These are phyloP conservation scores for Leucocoprinus sp. DNA, from an alignment of 768 basidiomycete species.

Conservation along the genomic window DNA sequence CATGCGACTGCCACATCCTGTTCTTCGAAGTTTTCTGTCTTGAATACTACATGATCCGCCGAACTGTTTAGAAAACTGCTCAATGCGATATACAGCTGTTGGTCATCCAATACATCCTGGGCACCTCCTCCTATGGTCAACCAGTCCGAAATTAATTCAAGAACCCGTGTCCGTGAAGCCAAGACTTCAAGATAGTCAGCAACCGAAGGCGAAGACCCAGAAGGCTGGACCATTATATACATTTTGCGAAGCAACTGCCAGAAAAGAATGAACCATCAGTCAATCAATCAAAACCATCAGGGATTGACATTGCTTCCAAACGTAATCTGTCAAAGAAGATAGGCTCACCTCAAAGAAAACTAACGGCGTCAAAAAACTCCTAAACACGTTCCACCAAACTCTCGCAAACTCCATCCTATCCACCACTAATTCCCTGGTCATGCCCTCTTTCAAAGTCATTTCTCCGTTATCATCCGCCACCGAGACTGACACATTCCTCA, in stretches of 20 bases:
- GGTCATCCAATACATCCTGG: constrained; percentile 71
- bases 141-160: constrained; percentile 67
- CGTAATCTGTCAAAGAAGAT: neutral
- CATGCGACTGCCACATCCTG: constrained; percentile 39
- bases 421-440: constrained; percentile 62
- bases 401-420: constrained; percentile 66
- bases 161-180: constrained; percentile 49
- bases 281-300: constrained; percentile 2
- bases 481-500: constrained; percentile 69
- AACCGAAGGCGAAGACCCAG: constrained; percentile 31
- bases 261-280: neutral
- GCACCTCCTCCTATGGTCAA: constrained; percentile 64
- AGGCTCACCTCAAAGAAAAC: constrained; percentile 75
- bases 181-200: constrained; percentile 42
- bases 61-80: constrained; percentile 50
- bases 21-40: constrained; percentile 32
- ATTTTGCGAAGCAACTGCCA: constrained; percentile 67
- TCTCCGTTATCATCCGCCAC: constrained; percentile 86
- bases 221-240: constrained; percentile 46
- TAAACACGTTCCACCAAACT: constrained; percentile 80
- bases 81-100: constrained; percentile 51
- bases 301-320: neutral
- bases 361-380: constrained; percentile 73
- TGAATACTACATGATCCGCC: constrained; percentile 43
- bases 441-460: constrained; percentile 67